Percentiles rank a stretch among this genome's conserved stretches.
Conservation (phyloP, 352 stramenopile species). For the Peronospora destructor region DNA sequence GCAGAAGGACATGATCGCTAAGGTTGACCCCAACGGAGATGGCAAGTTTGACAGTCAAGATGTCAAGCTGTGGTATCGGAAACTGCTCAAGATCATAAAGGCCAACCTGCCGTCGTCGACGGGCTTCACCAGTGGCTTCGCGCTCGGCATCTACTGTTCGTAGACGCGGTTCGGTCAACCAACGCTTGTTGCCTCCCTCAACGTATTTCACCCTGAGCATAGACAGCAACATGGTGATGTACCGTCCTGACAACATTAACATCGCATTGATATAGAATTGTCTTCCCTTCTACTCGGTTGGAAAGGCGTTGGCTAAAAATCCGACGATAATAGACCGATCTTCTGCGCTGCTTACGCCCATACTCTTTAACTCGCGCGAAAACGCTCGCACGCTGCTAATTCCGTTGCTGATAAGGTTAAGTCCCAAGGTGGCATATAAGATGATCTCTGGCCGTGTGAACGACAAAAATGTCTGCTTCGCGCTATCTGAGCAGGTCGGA, state of each 20-base stretch:
- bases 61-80: constrained; percentile 67
- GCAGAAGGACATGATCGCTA: constrained; percentile 75
- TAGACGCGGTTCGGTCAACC: constrained; percentile 16
- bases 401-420: constrained; percentile 82
- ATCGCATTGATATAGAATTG: constrained; percentile 20
- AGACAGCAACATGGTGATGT: constrained; percentile 2
- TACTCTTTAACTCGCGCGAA: constrained; percentile 70
- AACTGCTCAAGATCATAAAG: constrained; percentile 64
- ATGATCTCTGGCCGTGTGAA: constrained; percentile 70
- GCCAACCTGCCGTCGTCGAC: constrained; percentile 79
- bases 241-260: constrained; percentile 19
- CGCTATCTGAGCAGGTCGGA: constrained; percentile 65
- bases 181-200: constrained; percentile 1
- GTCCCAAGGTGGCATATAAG: constrained; percentile 72
- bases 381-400: constrained; percentile 78
- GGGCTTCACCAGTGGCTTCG: constrained; percentile 70
- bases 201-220: constrained; percentile 6
- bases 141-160: constrained; percentile 59
- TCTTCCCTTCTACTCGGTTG: constrained; percentile 38
- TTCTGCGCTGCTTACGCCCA: constrained; percentile 60
- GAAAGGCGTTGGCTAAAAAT: constrained; percentile 71
- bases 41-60: constrained; percentile 82
- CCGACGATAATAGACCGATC: constrained; percentile 71
- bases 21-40: constrained; percentile 78
- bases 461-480: constrained; percentile 62